Evolutionary conservation across 202 grass and related monocot genomes (phyloP), one percentile per base, ranked within the genome.

Genomic region (Panicum hallii): DNA sequence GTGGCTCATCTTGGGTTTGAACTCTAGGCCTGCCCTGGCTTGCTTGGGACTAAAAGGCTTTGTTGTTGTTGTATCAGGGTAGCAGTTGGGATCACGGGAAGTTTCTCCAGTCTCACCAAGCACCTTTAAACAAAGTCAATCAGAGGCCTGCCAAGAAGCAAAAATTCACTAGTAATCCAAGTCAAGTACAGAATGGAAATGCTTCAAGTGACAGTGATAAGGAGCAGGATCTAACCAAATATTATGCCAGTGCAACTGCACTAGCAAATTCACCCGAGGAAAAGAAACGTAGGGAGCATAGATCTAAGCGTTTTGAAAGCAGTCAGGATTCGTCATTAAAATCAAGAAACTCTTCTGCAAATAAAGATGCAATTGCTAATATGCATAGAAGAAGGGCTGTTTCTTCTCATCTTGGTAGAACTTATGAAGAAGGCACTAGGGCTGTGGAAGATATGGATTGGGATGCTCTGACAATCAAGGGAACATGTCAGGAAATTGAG

Each of bases 401-500:
- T 86, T 89, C 88, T 40, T 87, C 92, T 85, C 71, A 86, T 78
- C 85, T 85, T 77, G 61, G 63, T 67, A 94, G 86, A 91, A 89
- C 49, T 49, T 84, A 75, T 65, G 91, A 94, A 84, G 86, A 90
- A 91, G 89, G 81, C 55, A 62, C 41, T 81, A 82, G 62, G 84
- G 91, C 93, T 61, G 96, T 99, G 17, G 96, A 99, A 84, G 96
- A 99, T 92, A 90, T 99, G 78, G 90, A 95, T 40, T 95, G 96
- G 96, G 96, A 99, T 89, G 88, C 93, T 43, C 72, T 99, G 77
- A 99, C 91, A 84, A 49, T 99, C 22, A 99, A 99, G 65, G 96
- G 96, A 75, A 95, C 93, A 30, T 99, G 96, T 75, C 96, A 94
- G 46, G 84, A 92, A 78, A 94, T 95, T 84, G 91, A 99, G 91